phyloP scores from a whole-genome alignment of 2,329 filamentous ascomycete species.

The Fusarium algeriense region DNA sequence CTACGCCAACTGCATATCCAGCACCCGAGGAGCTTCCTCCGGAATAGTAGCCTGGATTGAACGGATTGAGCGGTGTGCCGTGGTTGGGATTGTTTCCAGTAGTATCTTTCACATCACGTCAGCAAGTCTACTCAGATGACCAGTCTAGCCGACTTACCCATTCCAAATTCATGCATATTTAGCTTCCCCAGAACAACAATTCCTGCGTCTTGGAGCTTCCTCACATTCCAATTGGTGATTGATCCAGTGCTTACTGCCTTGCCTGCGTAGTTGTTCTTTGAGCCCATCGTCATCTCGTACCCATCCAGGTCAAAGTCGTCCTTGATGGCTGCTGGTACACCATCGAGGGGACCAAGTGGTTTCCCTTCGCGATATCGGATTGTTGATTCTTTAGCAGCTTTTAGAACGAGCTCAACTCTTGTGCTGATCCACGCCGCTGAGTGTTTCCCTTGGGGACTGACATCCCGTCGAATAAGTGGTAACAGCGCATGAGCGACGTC shows the following conservation, averaged over 20 bases:
- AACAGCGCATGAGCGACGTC: conserved; percentile 59
- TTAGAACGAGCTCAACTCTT: conserved; percentile 55
- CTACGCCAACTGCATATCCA: conserved; percentile 76
- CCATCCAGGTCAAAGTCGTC: conserved; percentile 81
- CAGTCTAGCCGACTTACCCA: conserved; percentile 60
- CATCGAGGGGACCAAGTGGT: conserved; percentile 74
- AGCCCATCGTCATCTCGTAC: conserved; percentile 75
- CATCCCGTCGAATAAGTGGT: conserved; percentile 59
- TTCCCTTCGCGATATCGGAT: conserved; percentile 63
- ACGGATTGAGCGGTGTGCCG: conserved; percentile 82
- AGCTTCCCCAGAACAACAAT: conserved; percentile 78
- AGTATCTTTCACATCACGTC: conserved; percentile 63
- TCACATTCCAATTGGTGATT: conserved; percentile 76
- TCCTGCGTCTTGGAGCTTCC: conserved; percentile 76
- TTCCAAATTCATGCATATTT: conserved; percentile 82
- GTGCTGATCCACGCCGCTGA: conserved; percentile 59
- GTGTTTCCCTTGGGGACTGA: conserved; percentile 53
- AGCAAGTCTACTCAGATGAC: conserved; percentile 1
- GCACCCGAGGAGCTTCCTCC: conserved; percentile 82
- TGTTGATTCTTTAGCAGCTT: conserved; percentile 60
- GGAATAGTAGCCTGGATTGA: conserved; percentile 78
- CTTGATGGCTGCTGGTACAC: conserved; percentile 79
- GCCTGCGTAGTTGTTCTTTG: conserved; percentile 69
- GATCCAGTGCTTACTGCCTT: conserved; percentile 52
- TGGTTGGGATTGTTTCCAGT: conserved; percentile 79